These are phyloP conservation scores for Rhizoctonia solani DNA, from an alignment of 1,284 basidiomycete species.

Conservation along the genomic window DNA sequence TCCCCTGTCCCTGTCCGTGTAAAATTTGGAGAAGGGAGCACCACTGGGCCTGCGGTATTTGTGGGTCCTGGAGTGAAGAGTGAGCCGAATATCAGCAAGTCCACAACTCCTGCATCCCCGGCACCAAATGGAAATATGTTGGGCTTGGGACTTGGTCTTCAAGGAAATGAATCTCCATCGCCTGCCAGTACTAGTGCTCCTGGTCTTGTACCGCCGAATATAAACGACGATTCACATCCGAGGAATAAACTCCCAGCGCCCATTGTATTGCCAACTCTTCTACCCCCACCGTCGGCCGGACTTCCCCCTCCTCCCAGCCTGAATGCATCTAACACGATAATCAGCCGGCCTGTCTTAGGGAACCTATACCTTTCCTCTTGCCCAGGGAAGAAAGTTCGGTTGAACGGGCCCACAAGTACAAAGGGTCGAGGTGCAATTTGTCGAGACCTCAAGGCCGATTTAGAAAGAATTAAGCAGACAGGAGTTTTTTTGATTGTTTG, in stretches of 20 bases:
- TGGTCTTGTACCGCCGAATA: too few relatives aligned
- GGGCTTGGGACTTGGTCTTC: not conserved
- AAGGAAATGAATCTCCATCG: not conserved
- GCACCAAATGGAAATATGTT: not conserved
- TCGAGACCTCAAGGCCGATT: conserved; percentile 77
- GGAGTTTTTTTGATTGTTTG: conserved; percentile 85
- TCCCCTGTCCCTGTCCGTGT: conserved; percentile 10
- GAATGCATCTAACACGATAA: not conserved
- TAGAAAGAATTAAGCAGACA: conserved; percentile 73
- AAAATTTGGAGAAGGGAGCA: not conserved
- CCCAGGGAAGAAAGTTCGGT: conserved; percentile 94
- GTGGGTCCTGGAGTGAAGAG: conserved; percentile 1
- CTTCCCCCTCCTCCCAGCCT: not conserved
- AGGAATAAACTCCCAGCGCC: not conserved
- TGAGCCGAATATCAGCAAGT: not conserved
- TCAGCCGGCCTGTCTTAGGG: conserved; percentile 55
- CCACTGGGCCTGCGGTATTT: not conserved
- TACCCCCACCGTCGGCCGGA: not conserved
- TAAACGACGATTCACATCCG: not conserved
- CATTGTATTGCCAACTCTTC: conserved; percentile 14
- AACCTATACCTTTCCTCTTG: conserved; percentile 91
- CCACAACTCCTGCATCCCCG: not conserved
- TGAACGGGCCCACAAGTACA: conserved; percentile 67
- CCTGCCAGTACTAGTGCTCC: not conserved
- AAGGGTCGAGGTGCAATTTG: conserved; percentile 84